These are phyloP conservation scores for Tetrahymena thermophila DNA, from an alignment of 73 alveolate species.

Conservation along the genomic window DNA sequence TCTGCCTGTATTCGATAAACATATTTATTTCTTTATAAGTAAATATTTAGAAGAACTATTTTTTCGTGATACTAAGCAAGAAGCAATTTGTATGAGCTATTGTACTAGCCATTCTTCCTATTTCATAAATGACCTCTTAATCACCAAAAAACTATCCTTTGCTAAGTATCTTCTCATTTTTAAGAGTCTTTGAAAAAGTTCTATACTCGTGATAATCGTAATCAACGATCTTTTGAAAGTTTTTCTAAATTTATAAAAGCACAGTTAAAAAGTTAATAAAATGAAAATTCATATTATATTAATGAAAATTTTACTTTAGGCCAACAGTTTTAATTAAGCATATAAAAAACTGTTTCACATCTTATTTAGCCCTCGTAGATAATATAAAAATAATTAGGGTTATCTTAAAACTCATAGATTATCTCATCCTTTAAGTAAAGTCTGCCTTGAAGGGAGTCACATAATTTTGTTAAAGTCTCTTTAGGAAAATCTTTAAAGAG, in stretches of 20 bases:
- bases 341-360: neutral
- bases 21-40: neutral
- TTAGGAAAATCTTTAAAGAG: neutral
- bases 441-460: neutral
- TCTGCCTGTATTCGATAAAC: neutral
- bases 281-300: neutral
- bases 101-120: neutral
- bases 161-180: neutral
- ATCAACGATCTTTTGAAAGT: neutral
- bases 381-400: neutral
- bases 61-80: neutral
- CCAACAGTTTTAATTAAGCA: neutral
- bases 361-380: neutral
- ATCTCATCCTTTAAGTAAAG: neutral
- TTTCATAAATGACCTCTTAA: neutral
- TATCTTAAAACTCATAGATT: neutral
- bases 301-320: neutral
- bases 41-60: neutral
- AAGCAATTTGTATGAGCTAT: neutral
- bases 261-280: neutral
- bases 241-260: neutral
- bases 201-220: neutral
- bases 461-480: neutral
- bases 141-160: neutral
- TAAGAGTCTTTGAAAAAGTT: neutral